Conservation (phyloP, 2,329 filamentous ascomycete genomes). For the Penicillium sp. region DNA sequence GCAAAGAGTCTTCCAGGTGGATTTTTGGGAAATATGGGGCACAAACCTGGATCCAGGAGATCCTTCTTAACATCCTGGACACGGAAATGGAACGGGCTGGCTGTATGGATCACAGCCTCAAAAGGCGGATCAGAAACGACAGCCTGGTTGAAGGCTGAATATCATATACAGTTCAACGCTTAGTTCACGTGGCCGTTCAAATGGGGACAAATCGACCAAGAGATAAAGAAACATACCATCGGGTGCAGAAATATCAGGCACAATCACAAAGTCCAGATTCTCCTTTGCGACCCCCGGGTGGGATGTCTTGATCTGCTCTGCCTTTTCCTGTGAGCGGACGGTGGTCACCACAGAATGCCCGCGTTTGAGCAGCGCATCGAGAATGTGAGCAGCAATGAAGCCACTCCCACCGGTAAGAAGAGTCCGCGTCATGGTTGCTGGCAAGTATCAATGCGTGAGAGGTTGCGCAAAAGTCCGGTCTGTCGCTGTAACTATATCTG, state of each 20-base stretch:
- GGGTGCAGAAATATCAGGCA: constrained; percentile 63
- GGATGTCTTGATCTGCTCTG: constrained; percentile 39
- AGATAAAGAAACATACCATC: constrained; percentile 8
- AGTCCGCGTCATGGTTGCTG: constrained; percentile 14
- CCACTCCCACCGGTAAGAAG: constrained; percentile 50
- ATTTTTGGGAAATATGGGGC: too few species aligned
- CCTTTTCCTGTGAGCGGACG: constrained; percentile 57
- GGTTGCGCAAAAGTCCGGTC: too few species aligned
- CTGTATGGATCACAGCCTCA: constrained; percentile 68
- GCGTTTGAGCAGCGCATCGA: constrained; percentile 53
- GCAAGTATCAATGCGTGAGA: too few species aligned
- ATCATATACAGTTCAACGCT: too few species aligned
- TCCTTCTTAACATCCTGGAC: constrained; percentile 43
- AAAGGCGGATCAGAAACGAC: constrained; percentile 60
- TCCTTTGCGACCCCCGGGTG: constrained; percentile 49
- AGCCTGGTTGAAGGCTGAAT: constrained; percentile 62
- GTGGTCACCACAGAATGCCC: constrained; percentile 59
- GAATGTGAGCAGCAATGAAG: constrained; percentile 60
- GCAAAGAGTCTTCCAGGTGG: too few species aligned
- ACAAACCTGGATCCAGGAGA: constrained; percentile 41
- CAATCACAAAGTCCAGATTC: constrained; percentile 59
- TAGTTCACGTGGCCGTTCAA: too few species aligned
- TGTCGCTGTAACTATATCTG: too few species aligned
- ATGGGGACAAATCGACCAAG: too few species aligned
- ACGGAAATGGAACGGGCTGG: constrained; percentile 67